Evolutionary conservation across 176 grass and related monocot species (phyloP), one percentile per base, ranked within the genome.

Genomic region (Calamus simplicifolius): DNA sequence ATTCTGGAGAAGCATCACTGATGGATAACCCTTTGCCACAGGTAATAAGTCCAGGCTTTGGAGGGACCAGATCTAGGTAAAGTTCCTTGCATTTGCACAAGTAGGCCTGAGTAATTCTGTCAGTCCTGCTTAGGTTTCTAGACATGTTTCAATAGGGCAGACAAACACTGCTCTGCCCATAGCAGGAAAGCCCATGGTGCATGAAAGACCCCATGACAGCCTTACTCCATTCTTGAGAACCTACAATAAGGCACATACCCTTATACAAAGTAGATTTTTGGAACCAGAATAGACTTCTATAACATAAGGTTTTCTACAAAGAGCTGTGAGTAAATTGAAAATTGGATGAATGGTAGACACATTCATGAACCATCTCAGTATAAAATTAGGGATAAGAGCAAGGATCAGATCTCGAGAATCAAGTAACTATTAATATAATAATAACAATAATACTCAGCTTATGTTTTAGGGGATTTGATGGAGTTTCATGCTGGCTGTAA

Each of bases 161-260:
- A 97, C 75, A 70, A 91, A 77, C 72, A 88, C 67, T 27, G 61
- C 59, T 62, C 48, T 69, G 18, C 87, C 84, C 25, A 71, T 17
- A 61, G 43, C 78, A 74, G 78, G 84, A 61, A 66, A 77, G 63
- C 86, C 86, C 50, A 90, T 62, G 16, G 68, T 75, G 76, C 81
- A 90, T 53, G 87, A 74, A 74, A 96, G 80, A 30, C 77, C 84
- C 92, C 92, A 97, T 49, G 92, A 90, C 35, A 97, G 75, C 75
- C 77, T 84, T 51, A 90, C 77, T 28, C 21, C 84, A 80, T 82
- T 76, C 82, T 91, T 97, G 54, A 80, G 52, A 69, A 85, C 83
- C 92, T 97, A 69, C 2, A 43, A 12, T 43, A 43, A 43, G 35
- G 12, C 35, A 43, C 4, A 5, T 4, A 29, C 28, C 28, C 28